Evolutionary conservation across 441 rosid species (phyloP), one percentile per base, ranked within the genome.

Genomic region (Heliophila coronopifolia): DNA sequence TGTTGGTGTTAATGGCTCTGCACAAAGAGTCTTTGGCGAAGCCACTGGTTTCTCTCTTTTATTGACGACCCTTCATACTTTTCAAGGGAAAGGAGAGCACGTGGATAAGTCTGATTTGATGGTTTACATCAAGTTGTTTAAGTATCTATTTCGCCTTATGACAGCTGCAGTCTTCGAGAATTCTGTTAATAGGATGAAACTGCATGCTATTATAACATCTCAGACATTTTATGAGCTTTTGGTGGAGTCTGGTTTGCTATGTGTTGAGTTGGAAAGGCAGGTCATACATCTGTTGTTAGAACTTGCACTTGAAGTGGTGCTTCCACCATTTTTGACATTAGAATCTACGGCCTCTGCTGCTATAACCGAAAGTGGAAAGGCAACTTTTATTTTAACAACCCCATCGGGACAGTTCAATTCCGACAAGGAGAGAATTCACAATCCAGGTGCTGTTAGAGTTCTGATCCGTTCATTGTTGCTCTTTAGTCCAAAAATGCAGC

Each of bases 31-130:
- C 54, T 94, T 94, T 60, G 99, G 98, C 64, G 99, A 94, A 76
- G 79, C 91, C 62, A 85, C 94, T 51, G 99, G 99, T 16, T 91
- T 94, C 71, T 94, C 99, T 67, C 95, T 94, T 77, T 77, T 94
- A 68, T 68, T 91, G 69, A 94, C 99, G 41, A 78, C 80, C 54
- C 98, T 94, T 30, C 89, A 94, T 47, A 78, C 93, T 68, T 85
- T 94, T 63, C 97, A 83, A 71, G 90, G 49, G 40, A 54, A 80
- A 52, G 81, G 65, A 43, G 91, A 71, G 53, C 65, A 63, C 41
- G 63, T 71, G 54, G 83, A 76, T 63, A 85, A 79, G 54, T 73
- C 87, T 58, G 70, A 71, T 68, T 69, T 76, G 50, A 60, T 17
- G 48, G 75, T 73, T 72, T 69, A 59, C 58, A 67, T 80, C 47